Percentiles rank a stretch among this genome's conserved stretches.
These are phyloP conservation scores for Vitis rotundifolia DNA, from an alignment of 164 flowering plant genomes.

Conservation along the genomic window DNA sequence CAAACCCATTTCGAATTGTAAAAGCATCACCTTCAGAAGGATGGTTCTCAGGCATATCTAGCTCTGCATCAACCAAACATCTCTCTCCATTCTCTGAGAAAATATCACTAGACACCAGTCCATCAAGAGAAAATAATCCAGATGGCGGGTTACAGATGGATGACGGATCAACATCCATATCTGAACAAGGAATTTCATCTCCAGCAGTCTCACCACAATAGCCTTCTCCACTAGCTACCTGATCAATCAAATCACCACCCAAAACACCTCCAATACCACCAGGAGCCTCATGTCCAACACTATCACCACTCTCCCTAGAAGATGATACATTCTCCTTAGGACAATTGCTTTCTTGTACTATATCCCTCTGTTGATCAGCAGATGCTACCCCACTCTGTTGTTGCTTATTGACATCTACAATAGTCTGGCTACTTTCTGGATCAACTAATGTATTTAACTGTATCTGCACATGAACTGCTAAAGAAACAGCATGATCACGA, in stretches of 20 bases:
- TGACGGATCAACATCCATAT: constrained; percentile 46
- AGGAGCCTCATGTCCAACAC: constrained; percentile 14
- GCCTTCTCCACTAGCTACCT: constrained; percentile 13
- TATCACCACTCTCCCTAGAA: constrained; percentile 9
- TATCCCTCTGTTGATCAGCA: constrained; percentile 8
- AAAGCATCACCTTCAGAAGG: constrained; percentile 14
- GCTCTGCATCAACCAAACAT: not conserved
- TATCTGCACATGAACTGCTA: constrained; percentile 63
- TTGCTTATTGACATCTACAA: not conserved
- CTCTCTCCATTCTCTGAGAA: constrained; percentile 12
- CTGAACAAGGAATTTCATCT: constrained; percentile 16
- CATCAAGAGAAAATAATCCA: constrained; percentile 20
- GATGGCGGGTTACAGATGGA: constrained; percentile 27
- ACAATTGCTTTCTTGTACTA: constrained; percentile 11
- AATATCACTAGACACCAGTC: constrained; percentile 15
- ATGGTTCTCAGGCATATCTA: constrained; percentile 4
- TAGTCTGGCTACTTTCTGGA: constrained; percentile 19
- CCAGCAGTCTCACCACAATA: constrained; percentile 14
- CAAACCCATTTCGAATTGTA: not conserved
- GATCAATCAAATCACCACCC: constrained; percentile 13
- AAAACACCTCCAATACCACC: constrained; percentile 11
- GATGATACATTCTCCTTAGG: constrained; percentile 9
- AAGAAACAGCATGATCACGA: constrained; percentile 87
- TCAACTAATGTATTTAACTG: constrained; percentile 44
- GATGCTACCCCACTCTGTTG: not conserved